Conservation (phyloP, 2,329 filamentous ascomycete species). For the Penicillium sp. region DNA sequence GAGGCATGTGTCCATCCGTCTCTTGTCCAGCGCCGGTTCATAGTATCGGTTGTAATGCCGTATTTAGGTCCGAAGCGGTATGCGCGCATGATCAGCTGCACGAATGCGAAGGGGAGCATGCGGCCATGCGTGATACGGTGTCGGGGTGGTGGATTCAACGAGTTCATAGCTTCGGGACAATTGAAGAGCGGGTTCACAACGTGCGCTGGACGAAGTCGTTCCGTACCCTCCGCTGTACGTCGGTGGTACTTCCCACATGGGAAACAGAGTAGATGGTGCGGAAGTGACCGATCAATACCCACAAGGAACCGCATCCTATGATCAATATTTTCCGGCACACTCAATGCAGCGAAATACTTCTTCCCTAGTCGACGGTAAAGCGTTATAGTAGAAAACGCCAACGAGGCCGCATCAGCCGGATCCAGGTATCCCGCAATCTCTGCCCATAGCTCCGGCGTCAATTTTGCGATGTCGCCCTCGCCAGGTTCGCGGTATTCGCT, state of each 20-base stretch:
- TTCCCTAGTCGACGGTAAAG: slow-evolving; percentile 46
- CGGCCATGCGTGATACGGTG: slow-evolving; percentile 56
- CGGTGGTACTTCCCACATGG: slow-evolving; percentile 57
- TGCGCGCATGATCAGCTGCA: slow-evolving; percentile 57
- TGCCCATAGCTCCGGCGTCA: slow-evolving; percentile 50
- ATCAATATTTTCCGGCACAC: slow-evolving; percentile 44
- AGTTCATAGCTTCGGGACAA: slow-evolving; percentile 55
- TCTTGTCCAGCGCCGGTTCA: slow-evolving; percentile 57
- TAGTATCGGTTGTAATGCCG: slow-evolving; percentile 48
- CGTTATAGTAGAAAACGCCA: slow-evolving; percentile 51
- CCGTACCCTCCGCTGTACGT: slow-evolving; percentile 53
- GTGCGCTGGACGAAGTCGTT: slow-evolving; percentile 54
- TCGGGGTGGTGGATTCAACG: slow-evolving; percentile 49
- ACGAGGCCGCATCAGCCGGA: slow-evolving; percentile 49
- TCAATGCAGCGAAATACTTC: slow-evolving; percentile 40
- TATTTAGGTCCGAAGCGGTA: slow-evolving; percentile 48
- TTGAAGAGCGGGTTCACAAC: slow-evolving; percentile 58
- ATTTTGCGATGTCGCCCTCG: slow-evolving; percentile 46
- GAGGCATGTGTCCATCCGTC: slow-evolving; percentile 57
- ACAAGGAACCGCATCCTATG: slow-evolving; percentile 54
- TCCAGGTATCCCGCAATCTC: slow-evolving; percentile 43
- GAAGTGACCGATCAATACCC: slow-evolving; percentile 52
- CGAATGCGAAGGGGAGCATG: slow-evolving; percentile 58
- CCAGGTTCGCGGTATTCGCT: slow-evolving; percentile 30
- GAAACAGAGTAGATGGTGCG: slow-evolving; percentile 60